Base-by-base conservation (phyloP, 2,329 filamentous ascomycete genomes). In the Fusarium tricinctum region DNA sequence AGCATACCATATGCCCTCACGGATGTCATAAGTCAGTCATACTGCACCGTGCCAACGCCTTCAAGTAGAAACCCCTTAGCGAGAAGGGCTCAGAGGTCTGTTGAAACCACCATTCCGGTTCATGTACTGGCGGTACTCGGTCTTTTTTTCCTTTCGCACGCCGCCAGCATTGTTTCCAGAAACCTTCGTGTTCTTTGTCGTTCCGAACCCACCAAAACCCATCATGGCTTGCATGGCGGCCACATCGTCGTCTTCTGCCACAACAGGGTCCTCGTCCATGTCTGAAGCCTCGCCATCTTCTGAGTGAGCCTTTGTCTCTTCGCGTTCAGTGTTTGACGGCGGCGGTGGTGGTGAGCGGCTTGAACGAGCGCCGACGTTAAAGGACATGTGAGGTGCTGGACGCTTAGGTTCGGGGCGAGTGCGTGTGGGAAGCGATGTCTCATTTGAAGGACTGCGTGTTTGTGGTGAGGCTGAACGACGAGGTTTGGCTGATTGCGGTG, bases 41-140 rank as follows among this genome's bases (percentile, higher is more conserved):
- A 22, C 28, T 40, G 44, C 26, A 48, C 47, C 42, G 22, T 17
- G 43, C 51, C 28, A 51, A n/a, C 40, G 22, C 26, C 22, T 8
- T 8, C 39, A 15, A n/a, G 17, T 32, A 43, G 15, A 17, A 26
- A 42, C 23, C 23, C 48, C 59, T 72, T 58, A 84, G 49, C 83
- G 73, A 20, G 78, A 77, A 20, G 88, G 89, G 78, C 90, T 92
- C 52, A 94, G 81, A 45, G 92, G 92, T 73, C 92, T 81, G 77
- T 95, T 96, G 83, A 96, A 96, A 8, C 92, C 92, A 57, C 92
- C 92, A 51, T 89, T 84, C 58, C 92, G 87, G 76, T 96, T 96
- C 89, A 99, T 99, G 80, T 99, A 99, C 86, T 99, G 96, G 72
- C 96, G 87, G 76, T 97, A 98, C 83, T 97, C 88, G 15, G 91